These are phyloP conservation scores for Medicago ruthenica DNA, from an alignment of 306 rosid species.

Conservation along the genomic window DNA sequence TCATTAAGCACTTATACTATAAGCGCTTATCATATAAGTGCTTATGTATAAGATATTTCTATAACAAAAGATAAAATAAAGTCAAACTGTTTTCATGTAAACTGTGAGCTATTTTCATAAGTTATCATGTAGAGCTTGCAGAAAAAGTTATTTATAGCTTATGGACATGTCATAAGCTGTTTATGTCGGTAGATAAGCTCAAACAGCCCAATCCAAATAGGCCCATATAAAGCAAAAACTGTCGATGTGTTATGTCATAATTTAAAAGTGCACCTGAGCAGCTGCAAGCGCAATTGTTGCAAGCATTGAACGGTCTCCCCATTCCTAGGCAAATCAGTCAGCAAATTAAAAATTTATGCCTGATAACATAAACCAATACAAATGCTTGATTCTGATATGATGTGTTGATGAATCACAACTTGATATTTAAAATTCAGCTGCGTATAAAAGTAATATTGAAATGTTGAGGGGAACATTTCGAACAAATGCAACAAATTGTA, in stretches of 20 bases:
- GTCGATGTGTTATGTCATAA: conserved; percentile 21
- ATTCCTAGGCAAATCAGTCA: conserved; percentile 72
- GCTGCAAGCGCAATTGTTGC: conserved; percentile 97
- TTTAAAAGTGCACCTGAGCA: conserved; percentile 76
- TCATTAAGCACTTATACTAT: no score
- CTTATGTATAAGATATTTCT: no score
- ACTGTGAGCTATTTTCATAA: no score
- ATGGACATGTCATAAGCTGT: no score
- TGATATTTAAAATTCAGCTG: background rate
- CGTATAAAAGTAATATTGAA: background rate
- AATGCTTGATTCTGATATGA: conserved; percentile 16
- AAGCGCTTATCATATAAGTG: no score
- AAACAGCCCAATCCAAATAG: no score
- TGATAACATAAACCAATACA: conserved; percentile 21
- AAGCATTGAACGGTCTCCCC: conserved; percentile 99
- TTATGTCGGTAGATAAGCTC: no score
- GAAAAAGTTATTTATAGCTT: no score
- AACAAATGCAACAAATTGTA: conserved; percentile 23
- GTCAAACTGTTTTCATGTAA: no score
- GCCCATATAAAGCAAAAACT: background rate
- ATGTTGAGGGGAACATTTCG: background rate
- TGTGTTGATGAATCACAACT: conserved; percentile 12
- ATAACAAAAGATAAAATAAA: no score
- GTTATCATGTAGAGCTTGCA: no score
- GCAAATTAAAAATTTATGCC: conserved; percentile 28